A percentile compares a stretch with the other conserved stretches of the same genome.
These are phyloP conservation scores for Pascua sp. DNA, from an alignment of 1,284 basidiomycete species.

Conservation along the genomic window DNA sequence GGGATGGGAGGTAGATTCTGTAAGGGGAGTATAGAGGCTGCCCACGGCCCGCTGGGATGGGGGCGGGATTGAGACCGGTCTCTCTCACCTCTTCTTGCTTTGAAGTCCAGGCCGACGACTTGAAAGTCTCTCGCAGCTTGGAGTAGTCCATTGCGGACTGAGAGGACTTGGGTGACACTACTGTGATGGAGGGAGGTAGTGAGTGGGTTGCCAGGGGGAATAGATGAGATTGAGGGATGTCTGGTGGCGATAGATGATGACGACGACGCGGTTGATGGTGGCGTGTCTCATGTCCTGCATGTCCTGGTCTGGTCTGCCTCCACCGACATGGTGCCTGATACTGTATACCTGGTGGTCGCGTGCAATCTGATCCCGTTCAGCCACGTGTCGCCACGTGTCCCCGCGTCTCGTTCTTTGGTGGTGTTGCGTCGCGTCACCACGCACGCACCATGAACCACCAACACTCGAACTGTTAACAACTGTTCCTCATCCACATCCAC, in stretches of 20 bases:
- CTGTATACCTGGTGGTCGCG: too few relatives aligned
- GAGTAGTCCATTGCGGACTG: slow-evolving; percentile 4
- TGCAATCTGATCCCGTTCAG: too few relatives aligned
- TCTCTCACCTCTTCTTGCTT: slow-evolving; percentile 3
- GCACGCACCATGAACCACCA: too few relatives aligned
- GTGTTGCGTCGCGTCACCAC: too few relatives aligned
- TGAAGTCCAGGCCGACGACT: not conserved
- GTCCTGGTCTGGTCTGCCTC: too few relatives aligned
- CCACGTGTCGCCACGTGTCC: too few relatives aligned
- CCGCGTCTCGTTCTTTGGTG: too few relatives aligned
- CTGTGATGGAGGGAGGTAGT: not conserved
- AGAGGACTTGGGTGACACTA: not conserved
- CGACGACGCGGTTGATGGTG: not conserved
- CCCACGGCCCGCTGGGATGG: not conserved
- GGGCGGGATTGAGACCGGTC: not conserved
- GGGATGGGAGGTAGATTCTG: not conserved
- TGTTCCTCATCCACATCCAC: too few relatives aligned
- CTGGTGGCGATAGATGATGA: slow-evolving; percentile 1
- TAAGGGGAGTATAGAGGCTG: not conserved
- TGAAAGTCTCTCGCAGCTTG: slow-evolving; percentile 1
- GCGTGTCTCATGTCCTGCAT: too few relatives aligned
- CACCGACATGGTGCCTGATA: too few relatives aligned
- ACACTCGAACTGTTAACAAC: too few relatives aligned
- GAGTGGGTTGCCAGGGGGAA: not conserved
- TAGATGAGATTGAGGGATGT: not conserved